Conservation (phyloP, 352 stramenopile species). For the Globisporangium spiculum region DNA sequence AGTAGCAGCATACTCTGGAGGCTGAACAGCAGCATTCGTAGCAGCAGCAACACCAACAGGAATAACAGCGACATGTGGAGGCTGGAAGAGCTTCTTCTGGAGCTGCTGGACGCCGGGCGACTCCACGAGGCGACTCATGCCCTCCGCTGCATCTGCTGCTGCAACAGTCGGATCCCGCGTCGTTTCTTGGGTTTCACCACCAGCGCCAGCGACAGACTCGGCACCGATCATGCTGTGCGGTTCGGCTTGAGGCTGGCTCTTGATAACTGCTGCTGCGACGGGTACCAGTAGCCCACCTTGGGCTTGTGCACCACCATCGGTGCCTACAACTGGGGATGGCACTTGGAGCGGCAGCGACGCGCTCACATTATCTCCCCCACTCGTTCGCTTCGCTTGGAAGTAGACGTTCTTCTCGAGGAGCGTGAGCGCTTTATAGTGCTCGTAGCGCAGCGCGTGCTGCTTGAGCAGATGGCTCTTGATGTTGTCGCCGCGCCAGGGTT, state of each 20-base stretch:
- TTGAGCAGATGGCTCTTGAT: constrained; percentile 16
- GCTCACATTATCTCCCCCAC: not conserved
- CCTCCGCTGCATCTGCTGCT: constrained; percentile 8
- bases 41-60: not conserved
- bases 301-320: too few species aligned
- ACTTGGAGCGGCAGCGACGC: not conserved
- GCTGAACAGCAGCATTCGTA: not conserved
- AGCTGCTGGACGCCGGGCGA: not conserved
- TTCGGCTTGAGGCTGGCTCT: not conserved
- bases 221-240: not conserved
- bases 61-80: not conserved
- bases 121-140: constrained; percentile 15
- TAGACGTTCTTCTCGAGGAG: constrained; percentile 8
- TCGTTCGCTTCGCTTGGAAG: not conserved
- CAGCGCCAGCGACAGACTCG: not conserved
- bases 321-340: not conserved
- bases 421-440: constrained; percentile 8
- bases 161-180: not conserved
- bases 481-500: constrained; percentile 18
- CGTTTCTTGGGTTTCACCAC: not conserved
- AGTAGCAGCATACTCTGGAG: too few species aligned
- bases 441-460: constrained; percentile 15
- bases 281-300: not conserved
- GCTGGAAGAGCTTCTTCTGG: not conserved
- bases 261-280: not conserved